Evolutionary conservation across 2,329 filamentous ascomycete species (phyloP), one percentile per base, ranked within the genome.

Genomic region (Chaetomium globosum): DNA sequence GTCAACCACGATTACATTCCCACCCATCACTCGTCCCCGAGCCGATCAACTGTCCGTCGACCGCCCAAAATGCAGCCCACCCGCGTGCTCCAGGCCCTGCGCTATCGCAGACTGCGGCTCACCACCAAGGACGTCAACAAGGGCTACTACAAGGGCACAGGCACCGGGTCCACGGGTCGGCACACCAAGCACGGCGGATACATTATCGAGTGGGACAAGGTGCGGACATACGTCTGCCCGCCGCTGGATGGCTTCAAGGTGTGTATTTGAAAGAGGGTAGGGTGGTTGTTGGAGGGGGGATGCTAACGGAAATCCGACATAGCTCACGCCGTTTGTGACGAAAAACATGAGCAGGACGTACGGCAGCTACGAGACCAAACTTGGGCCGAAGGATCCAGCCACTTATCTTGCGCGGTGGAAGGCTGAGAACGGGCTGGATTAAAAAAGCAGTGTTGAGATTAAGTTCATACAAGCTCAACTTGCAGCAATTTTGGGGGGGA

Each of bases 71-170:
- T 91, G 87, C 84, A 86, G 76, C 85, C 90, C 63, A 91, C 90
- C 19, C 82, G 85, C 73, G 77, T 81, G 69, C 87, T 96, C 73
- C 83, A 85, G 72, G 80, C 87, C 76, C 85, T 86, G 65, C 67
- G 66, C 61, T 85, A 92, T 74, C 86, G 88, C 78, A 92, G 94
- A 75, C 82, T 93, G 65, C 84, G 85, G 61, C 86, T 99, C 74
- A 97, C 92, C 13, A 96, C 94, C 71, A 99, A 99, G 80, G 89
- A 95, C 79, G 89, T 94, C 76, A 91, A 90, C 77, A 92, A 92
- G 75, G 94, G 93, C 71, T 99, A 89, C 86, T 99, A 99, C 87
- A 98, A 98, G 84, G 95, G 95, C 76, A 97, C 90, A 73, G 85
- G 93, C 55, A 89, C 92, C 0, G 95, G 95, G 1, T 87, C 90